A percentile compares a stretch with the other conserved stretches of the same genome.
phyloP scores from a whole-genome alignment of 2,329 filamentous ascomycete species.

The Penicillium sp. region DNA sequence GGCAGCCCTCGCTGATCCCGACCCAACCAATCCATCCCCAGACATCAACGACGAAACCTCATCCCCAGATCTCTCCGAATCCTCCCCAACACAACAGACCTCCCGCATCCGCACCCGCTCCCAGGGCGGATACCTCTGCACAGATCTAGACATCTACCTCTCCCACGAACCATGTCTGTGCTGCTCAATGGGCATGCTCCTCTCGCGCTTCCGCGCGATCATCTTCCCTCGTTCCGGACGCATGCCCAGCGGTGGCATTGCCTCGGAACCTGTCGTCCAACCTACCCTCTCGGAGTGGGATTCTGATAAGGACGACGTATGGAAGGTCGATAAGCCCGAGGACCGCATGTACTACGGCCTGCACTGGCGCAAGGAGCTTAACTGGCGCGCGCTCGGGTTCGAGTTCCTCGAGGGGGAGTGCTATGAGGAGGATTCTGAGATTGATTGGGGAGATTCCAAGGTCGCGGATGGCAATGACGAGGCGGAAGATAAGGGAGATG shows the following conservation, averaged over 20 bases:
- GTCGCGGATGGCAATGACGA: neutral
- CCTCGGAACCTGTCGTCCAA: slow-evolving; percentile 61
- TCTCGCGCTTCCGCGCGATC: slow-evolving; percentile 86
- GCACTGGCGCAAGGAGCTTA: slow-evolving; percentile 63
- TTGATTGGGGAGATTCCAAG: neutral
- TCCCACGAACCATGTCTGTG: slow-evolving; percentile 96
- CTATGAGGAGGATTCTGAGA: neutral
- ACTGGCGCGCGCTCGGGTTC: slow-evolving; percentile 53
- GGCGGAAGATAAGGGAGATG: no score
- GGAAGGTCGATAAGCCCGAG: slow-evolving; percentile 19
- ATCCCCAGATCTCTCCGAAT: neutral
- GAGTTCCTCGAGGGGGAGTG: slow-evolving; percentile 44
- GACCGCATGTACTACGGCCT: slow-evolving; percentile 55
- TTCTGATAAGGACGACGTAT: slow-evolving; percentile 18
- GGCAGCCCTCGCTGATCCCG: slow-evolving; percentile 5
- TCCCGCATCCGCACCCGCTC: slow-evolving; percentile 70
- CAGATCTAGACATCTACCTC: slow-evolving; percentile 88
- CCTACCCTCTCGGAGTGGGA: slow-evolving; percentile 19
- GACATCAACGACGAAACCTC: neutral
- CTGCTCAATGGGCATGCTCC: slow-evolving; percentile 94
- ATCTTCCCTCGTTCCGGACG: slow-evolving; percentile 66
- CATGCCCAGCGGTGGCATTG: slow-evolving; percentile 83
- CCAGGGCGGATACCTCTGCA: slow-evolving; percentile 86
- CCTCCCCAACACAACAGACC: slow-evolving; percentile 41
- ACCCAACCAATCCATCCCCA: neutral